Evolutionary conservation across 2,329 filamentous ascomycete genomes (phyloP).

Genomic region (Fusarium sororula): DNA sequence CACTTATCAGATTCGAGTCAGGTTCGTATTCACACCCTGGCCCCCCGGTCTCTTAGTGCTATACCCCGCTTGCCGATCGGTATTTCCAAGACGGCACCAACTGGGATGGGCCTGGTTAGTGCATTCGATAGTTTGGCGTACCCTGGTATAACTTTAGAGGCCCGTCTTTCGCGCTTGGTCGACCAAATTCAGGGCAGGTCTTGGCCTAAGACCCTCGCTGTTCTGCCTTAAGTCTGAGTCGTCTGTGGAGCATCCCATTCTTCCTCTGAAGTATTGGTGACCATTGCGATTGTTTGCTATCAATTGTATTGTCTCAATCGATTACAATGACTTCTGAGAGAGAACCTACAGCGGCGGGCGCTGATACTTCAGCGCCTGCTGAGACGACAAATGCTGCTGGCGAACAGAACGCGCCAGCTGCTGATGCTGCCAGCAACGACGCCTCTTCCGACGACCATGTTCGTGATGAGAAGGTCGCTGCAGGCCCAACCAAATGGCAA

Average conservation of each 20-base stretch:
- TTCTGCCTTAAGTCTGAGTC: not conserved
- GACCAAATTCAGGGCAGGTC: not conserved
- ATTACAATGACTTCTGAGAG: constrained; percentile 1
- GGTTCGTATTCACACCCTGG: constrained; percentile 3
- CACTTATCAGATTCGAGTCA: not conserved
- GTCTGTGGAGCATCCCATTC: not conserved
- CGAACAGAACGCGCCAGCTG: not conserved
- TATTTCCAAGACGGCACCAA: not conserved
- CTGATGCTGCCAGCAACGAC: constrained; percentile 15
- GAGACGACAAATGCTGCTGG: not conserved
- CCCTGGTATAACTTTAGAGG: constrained; percentile 18
- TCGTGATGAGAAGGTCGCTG: constrained; percentile 12
- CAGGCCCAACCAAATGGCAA: constrained; percentile 43
- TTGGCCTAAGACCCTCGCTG: not conserved
- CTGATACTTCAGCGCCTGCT: not conserved
- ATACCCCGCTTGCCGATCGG: constrained; percentile 25
- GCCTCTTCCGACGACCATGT: constrained; percentile 26
- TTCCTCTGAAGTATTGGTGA: not conserved
- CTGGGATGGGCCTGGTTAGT: not conserved
- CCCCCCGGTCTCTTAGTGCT: not conserved
- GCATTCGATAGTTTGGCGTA: not conserved
- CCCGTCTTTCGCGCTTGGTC: not conserved
- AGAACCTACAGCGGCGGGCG: not conserved
- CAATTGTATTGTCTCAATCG: too few species aligned
- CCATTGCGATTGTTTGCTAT: not conserved